phyloP scores from a whole-genome alignment of 179 eudicot genomes.

The Monotropa hypopitys region DNA sequence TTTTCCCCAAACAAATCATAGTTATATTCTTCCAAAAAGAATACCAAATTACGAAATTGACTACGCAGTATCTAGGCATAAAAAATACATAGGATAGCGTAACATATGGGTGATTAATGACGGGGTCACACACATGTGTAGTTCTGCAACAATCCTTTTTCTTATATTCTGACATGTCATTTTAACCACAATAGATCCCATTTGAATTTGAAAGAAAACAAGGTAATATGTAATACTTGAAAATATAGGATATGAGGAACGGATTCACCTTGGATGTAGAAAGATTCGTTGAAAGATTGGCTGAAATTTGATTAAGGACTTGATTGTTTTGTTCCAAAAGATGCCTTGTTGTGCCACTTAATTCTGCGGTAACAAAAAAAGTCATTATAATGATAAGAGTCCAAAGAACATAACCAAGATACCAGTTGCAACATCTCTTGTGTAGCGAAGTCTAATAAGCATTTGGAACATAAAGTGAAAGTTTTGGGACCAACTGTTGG shows the following conservation, averaged over 20 bases:
- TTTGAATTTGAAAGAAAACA: neutral
- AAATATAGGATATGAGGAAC: neutral
- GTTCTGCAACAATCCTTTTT: neutral
- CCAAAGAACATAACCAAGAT: neutral
- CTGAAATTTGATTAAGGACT: conserved; percentile 28
- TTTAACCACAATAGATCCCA: neutral
- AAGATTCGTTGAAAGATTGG: conserved; percentile 12
- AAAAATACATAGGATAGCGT: neutral
- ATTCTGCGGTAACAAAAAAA: conserved; percentile 28
- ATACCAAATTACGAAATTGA: neutral
- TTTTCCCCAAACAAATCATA: neutral
- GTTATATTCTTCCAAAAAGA: neutral
- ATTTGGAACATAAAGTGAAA: neutral
- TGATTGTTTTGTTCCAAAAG: conserved; percentile 49
- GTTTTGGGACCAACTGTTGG: neutral
- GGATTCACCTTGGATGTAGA: conserved; percentile 9
- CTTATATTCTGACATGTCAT: neutral
- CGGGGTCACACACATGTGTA: neutral
- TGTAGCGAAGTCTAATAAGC: neutral
- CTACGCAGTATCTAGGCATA: neutral
- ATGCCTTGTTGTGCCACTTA: conserved; percentile 40
- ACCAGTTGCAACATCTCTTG: neutral
- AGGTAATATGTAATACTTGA: neutral
- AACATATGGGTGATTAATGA: neutral
- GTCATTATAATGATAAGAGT: conserved; percentile 1